Conservation (phyloP, 352 stramenopile genomes). For the Thalassiosira exigua region DNA sequence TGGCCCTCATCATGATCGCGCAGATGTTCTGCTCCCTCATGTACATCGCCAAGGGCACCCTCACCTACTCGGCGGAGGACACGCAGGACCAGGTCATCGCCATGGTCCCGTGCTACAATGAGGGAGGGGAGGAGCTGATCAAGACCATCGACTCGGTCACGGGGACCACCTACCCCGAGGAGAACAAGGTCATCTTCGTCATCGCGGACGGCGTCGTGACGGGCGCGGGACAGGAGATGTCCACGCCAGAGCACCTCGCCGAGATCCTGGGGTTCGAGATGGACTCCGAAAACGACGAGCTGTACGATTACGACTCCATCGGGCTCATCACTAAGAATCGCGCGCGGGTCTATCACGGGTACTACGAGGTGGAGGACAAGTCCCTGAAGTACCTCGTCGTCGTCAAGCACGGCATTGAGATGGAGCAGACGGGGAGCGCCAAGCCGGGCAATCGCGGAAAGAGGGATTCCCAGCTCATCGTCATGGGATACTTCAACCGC, state of each 20-base stretch:
- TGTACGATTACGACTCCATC: conserved; percentile 62
- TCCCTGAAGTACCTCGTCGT: conserved; percentile 69
- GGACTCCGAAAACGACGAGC: conserved; percentile 54
- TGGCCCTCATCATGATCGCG: conserved; percentile 52
- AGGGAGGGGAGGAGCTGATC: conserved; percentile 61
- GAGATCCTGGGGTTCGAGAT: conserved; percentile 68
- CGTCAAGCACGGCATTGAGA: conserved; percentile 57
- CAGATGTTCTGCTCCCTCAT: conserved; percentile 62
- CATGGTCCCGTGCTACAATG: conserved; percentile 73
- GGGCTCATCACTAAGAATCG: conserved; percentile 52
- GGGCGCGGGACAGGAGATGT: conserved; percentile 47
- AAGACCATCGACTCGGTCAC: conserved; percentile 68
- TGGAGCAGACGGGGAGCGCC: conserved; percentile 57
- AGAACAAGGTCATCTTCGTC: conserved; percentile 69
- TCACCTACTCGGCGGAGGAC: conserved; percentile 46
- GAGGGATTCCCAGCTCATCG: conserved; percentile 67
- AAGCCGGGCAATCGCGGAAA: conserved; percentile 68
- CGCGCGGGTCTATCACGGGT: conserved; percentile 62
- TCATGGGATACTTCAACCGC: conserved; percentile 68
- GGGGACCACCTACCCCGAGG: conserved; percentile 60
- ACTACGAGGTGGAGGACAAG: conserved; percentile 62
- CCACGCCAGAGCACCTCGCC: conserved; percentile 58
- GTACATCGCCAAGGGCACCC: conserved; percentile 55
- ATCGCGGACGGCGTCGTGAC: conserved; percentile 69
- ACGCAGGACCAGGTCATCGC: conserved; percentile 63